Evolutionary conservation across 139 green algal species (phyloP), one percentile per base, ranked within the genome.

Genomic region (Picochlorum sp.): DNA sequence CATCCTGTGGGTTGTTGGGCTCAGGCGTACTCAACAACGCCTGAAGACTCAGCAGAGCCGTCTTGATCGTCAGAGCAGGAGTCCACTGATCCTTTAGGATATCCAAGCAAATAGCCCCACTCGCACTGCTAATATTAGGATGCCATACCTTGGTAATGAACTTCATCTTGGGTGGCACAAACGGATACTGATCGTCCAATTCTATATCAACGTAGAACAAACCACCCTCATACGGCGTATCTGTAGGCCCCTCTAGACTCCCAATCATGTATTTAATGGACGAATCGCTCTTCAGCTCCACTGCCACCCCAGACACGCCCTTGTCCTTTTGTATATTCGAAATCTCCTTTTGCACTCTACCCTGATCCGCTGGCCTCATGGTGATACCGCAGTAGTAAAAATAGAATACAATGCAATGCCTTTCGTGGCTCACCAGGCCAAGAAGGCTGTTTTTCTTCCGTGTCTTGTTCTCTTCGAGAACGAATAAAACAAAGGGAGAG

Each of bases 1-100:
- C 94, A 68, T 98, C 92, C 68, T 95, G 91, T 4, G 94, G 94
- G 70, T 99, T 94, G 65, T 95, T 85, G 4, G 94, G 87, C 66
- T 95, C 78, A 6, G 92, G 92, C 3, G 81, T 88, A n/a, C 86
- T 84, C 58, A 98, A 74, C 62, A 98, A 78, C 7, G 92, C 85
- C 67, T 99, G 94, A 52, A 98, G 66, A 47, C 83, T 94, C 7
- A 99, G 79, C 51, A 99, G 74, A 15, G 93, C 94, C 20, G 93
- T 98, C 68, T 97, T 98, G 2, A 86, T 74, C 9, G 94, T 98
- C 1, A 98, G 80, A 3, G 94, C 94, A 8, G 94, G 94, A 56
- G 78, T 94, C 94, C 94, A 99, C 72, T 96, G 88, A 62, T 98
- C 94, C 71, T 97, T 97, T 31, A 99, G 69, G 49, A 98, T 96